Base-by-base conservation (phyloP, 192 early-diverging fungal species). In the Backusella mclennaniae region DNA sequence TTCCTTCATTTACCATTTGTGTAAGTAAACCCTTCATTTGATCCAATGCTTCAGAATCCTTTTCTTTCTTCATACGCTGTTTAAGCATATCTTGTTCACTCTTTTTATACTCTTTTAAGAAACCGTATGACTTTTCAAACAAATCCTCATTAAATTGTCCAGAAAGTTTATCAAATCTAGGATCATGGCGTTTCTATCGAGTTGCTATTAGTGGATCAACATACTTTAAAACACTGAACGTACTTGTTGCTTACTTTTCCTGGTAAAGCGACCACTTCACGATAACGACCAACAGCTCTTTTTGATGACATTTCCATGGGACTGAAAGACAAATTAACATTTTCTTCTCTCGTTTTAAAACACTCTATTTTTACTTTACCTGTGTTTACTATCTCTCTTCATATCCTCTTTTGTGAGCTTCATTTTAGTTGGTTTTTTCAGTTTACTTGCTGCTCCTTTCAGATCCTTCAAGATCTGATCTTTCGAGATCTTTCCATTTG, bases 131-230 rank as follows among this genome's bases (percentile, higher is more conserved):
- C 73, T 94, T 93, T 77, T 96, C 90, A 81, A 95, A 99, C 66
- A 99, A 80, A 38, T 95, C 96, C 42, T 94, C 90, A 83, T 99
- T 98, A 66, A 96, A 87, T 71, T 94, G 90, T 9, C 98, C 98
- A 0, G 94, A 92, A 21, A 97, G 75, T 52, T 87, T 88, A 81
- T 97, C 96, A 78, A 99, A 99, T 67, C 98, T 86, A 66, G 98
- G 98, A 85, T 99, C 98, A 46, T 96, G 92, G 9, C 87, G 83
- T 90, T 92, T 93, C 90, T 90, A 78, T 29, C 11, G 39, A 31
- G 21, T 76, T 39, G 1, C 19, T 70, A 59, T 67, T 59, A 7
- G n/a, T 12, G n/a, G 42, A 11, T n/a, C 39, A 44, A 71, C 42
- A 17, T 14, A 4, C n/a, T 31, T 21, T 15, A 9, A 53, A 46